These are phyloP conservation scores for Populus pruinosa DNA, from an alignment of 345 rosid species.

Conservation along the genomic window DNA sequence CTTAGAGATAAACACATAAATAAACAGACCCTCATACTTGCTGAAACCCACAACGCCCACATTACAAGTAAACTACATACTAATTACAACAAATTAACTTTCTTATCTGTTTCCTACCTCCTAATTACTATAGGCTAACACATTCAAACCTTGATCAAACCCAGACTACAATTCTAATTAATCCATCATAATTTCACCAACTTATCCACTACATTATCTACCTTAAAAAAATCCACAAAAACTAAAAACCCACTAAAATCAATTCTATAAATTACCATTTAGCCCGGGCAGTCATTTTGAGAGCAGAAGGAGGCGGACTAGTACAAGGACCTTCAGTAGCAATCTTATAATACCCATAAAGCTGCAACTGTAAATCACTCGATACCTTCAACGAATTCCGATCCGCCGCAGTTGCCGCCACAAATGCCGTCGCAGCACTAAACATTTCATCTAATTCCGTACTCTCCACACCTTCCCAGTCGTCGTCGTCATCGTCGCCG, in stretches of 20 bases:
- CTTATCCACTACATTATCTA: background rate
- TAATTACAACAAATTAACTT: background rate
- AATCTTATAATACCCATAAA: slow-evolving; percentile 84
- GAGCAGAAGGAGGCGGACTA: slow-evolving; percentile 78
- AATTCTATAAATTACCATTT: slow-evolving; percentile 59
- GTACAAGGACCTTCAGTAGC: slow-evolving; percentile 90
- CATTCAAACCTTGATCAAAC: background rate
- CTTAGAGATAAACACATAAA: background rate
- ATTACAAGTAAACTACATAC: background rate
- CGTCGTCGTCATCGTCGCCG: slow-evolving; percentile 47
- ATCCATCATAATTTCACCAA: background rate
- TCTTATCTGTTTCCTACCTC: background rate
- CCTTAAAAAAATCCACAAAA: background rate
- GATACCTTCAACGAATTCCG: slow-evolving; percentile 54
- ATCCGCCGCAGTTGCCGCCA: slow-evolving; percentile 71
- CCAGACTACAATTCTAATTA: background rate
- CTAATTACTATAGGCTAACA: background rate
- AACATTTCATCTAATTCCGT: slow-evolving; percentile 83
- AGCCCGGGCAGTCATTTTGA: slow-evolving; percentile 91
- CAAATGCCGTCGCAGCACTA: slow-evolving; percentile 77
- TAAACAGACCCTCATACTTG: background rate
- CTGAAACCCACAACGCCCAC: background rate
- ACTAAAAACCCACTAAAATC: background rate
- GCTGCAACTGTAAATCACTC: slow-evolving; percentile 65
- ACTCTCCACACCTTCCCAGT: slow-evolving; percentile 97